Evolutionary conservation across 2,329 filamentous ascomycete genomes (phyloP).

Genomic region (Shiraia bambusicola): DNA sequence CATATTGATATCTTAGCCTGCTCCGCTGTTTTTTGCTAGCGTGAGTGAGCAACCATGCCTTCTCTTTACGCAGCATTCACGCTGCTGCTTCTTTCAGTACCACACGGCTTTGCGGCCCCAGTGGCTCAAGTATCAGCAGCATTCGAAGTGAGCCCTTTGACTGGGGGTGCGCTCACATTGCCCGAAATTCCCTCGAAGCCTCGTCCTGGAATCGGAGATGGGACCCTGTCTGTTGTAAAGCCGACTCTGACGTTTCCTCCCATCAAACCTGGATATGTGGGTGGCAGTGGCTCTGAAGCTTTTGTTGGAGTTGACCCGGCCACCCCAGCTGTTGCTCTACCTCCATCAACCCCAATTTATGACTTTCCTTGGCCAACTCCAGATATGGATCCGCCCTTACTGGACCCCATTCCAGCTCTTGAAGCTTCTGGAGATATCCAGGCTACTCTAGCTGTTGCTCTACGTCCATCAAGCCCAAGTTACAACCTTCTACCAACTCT

Average conservation of each 20-base stretch:
- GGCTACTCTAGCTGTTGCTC: background rate
- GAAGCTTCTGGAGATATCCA: background rate
- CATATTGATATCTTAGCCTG: constrained; percentile 4
- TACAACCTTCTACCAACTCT: too few species aligned
- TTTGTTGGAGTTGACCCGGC: background rate
- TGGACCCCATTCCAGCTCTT: too few species aligned
- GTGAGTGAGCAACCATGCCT: constrained; percentile 21
- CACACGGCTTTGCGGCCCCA: constrained; percentile 8
- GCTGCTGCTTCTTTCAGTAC: constrained; percentile 21
- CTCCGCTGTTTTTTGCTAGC: constrained; percentile 10
- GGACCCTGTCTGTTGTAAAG: too few species aligned
- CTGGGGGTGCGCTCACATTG: constrained; percentile 2
- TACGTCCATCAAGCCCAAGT: background rate
- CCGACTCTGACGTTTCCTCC: background rate
- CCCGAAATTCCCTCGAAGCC: background rate
- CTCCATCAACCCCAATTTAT: background rate
- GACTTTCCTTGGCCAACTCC: background rate
- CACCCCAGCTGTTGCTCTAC: background rate
- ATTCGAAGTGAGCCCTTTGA: background rate
- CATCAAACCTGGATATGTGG: constrained; percentile 3
- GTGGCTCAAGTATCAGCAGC: constrained; percentile 6
- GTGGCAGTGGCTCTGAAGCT: constrained; percentile 1
- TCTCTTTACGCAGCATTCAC: constrained; percentile 12
- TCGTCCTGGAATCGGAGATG: background rate
- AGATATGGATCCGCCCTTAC: too few species aligned